Evolutionary conservation across 495 filamentous ascomycete species (phyloP).

Genomic region (Aspergillus bertholletiae): DNA sequence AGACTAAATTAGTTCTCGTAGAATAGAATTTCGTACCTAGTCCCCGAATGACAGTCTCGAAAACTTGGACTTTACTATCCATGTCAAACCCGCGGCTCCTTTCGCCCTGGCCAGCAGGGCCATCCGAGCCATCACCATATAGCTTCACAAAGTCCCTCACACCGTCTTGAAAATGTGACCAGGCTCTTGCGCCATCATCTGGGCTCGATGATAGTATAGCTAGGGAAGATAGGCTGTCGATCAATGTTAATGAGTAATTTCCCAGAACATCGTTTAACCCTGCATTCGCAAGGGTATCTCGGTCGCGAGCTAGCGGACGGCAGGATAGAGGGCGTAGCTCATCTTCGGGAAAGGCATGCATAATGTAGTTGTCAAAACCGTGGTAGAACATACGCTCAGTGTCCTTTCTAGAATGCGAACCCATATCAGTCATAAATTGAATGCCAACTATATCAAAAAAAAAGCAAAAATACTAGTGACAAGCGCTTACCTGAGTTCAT

Average conservation of each 20-base stretch:
- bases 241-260: constrained; percentile 92
- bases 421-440: background rate
- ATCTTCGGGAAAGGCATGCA: constrained; percentile 92
- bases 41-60: constrained; percentile 94
- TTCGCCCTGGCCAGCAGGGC: constrained; percentile 65
- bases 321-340: constrained; percentile 90
- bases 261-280: constrained; percentile 94
- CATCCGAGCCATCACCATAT: constrained; percentile 79
- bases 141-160: constrained; percentile 73
- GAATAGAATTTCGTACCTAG: constrained; percentile 47
- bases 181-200: constrained; percentile 55
- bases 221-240: constrained; percentile 91
- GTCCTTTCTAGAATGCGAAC: constrained; percentile 52
- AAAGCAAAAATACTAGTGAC: background rate
- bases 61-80: constrained; percentile 97
- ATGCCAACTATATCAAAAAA: background rate
- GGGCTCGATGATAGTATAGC: constrained; percentile 80
- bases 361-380: constrained; percentile 93
- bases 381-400: constrained; percentile 95
- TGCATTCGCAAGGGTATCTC: constrained; percentile 72
- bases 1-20: background rate
- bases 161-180: constrained; percentile 76
- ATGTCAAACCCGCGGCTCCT: constrained; percentile 86
- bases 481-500: constrained; percentile 33
- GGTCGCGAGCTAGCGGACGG: constrained; percentile 75